Evolutionary conservation across 1,284 basidiomycete genomes (phyloP).

Genomic region (Schizopora paradoxa): DNA sequence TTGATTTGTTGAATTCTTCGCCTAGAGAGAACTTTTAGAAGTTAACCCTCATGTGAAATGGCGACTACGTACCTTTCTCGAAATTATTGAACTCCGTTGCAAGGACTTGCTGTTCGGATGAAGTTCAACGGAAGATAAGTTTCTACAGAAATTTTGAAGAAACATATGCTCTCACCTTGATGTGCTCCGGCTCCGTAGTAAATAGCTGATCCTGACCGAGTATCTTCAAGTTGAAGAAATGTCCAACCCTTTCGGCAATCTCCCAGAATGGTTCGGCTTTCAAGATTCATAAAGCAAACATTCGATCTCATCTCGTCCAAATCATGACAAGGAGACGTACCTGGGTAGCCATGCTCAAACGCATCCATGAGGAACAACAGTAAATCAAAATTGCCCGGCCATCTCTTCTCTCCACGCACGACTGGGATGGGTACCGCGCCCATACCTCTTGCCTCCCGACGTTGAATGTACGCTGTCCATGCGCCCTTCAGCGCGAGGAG

Average conservation of each 20-base stretch:
- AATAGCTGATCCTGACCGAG: constrained; percentile 32
- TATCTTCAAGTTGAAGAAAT: constrained; percentile 25
- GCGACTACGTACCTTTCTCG: constrained; percentile 33
- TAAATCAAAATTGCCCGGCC: constrained; percentile 12
- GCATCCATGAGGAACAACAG: neutral
- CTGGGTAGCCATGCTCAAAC: constrained; percentile 6
- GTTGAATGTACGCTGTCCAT: neutral
- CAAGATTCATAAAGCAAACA: neutral
- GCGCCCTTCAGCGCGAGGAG: neutral
- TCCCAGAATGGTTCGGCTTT: constrained; percentile 6
- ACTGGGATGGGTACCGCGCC: constrained; percentile 3
- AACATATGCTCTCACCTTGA: constrained; percentile 23
- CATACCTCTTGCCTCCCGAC: constrained; percentile 1
- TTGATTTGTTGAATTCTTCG: constrained; percentile 25
- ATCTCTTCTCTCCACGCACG: constrained; percentile 4
- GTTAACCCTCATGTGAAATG: constrained; percentile 1
- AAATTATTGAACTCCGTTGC: constrained; percentile 39
- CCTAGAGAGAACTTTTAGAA: constrained; percentile 26
- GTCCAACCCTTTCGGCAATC: constrained; percentile 12
- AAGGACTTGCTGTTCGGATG: constrained; percentile 29
- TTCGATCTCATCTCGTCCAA: neutral
- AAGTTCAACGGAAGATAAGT: neutral
- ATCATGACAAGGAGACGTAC: constrained; percentile 1
- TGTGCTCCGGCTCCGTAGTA: constrained; percentile 32
- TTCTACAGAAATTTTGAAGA: neutral